Percentiles rank a stretch among this genome's conserved stretches.
Conservation (phyloP, 225 moss, liverwort and hornwort genomes). For the Anthoceros angustus region DNA sequence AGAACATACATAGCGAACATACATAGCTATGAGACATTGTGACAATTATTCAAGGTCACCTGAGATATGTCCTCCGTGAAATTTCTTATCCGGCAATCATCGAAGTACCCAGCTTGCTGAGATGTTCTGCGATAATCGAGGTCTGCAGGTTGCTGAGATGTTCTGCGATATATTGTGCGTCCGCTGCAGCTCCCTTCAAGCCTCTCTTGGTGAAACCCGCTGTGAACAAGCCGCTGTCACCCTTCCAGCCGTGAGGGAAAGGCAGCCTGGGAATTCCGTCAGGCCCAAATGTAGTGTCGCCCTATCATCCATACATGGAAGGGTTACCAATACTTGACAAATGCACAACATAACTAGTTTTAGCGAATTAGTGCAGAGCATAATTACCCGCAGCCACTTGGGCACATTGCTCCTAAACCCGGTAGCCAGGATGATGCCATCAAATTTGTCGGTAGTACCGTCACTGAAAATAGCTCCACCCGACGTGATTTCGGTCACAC, state of each 20-base stretch:
- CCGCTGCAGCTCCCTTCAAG: constrained; percentile 18
- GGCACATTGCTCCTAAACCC: constrained; percentile 24
- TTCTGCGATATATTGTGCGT: constrained; percentile 5
- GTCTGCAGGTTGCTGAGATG: neutral
- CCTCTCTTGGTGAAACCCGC: constrained; percentile 22
- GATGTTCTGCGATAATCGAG: neutral
- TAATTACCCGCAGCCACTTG: constrained; percentile 25
- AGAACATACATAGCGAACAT: no score
- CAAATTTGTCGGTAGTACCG: constrained; percentile 14
- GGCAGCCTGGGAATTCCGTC: neutral
- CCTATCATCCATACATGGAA: neutral
- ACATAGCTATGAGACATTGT: no score
- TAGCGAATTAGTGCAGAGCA: neutral
- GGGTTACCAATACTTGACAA: no score
- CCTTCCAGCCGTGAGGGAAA: constrained; percentile 22
- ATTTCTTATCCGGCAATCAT: no score
- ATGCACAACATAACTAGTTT: neutral
- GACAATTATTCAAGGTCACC: no score
- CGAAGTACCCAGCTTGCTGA: no score
- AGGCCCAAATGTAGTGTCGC: neutral
- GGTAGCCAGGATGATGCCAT: constrained; percentile 32
- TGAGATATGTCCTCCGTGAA: no score
- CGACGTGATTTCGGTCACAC: constrained; percentile 4
- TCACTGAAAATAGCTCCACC: constrained; percentile 24
- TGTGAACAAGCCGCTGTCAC: constrained; percentile 13